Base-by-base conservation (phyloP, 106 monocot species). In the Dendrobium huoshanense region DNA sequence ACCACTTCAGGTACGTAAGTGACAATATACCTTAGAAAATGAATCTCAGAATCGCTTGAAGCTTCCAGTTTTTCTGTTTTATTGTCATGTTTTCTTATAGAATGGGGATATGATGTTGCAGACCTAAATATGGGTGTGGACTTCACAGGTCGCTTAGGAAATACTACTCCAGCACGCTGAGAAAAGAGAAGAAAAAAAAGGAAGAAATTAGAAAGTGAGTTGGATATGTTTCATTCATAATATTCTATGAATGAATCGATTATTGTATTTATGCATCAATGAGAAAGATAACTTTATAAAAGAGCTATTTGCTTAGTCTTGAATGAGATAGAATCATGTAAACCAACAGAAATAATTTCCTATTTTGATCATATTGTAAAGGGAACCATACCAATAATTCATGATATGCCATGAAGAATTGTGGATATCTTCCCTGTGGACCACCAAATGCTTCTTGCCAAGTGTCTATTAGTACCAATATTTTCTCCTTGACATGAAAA, bases 381-480 rank as follows among this genome's bases (percentile, higher is more conserved):
- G 6, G 29, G 41, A 80, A 77, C 5, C 54, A 68, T 84, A 92
- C 92, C 88, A 92, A 55, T 41, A 92, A 77, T 37, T 89, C 89
- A 43, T 88, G 92, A 73, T 92, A 92, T 40, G 89, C 92, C 77
- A 78, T 79, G 79, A 81, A 86, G 75, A 82, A 90, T 45, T 90
- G 86, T 67, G 83, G 85, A 82, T 90, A 68, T 79, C 81, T 85
- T 79, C 81, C 89, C 44, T 80, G 80, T 73, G 86, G 88, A 27
- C 88, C 92, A 31, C 89, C 89, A 82, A 92, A 89, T 47, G 82
- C 89, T 82, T 92, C 87, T 79, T 89, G 92, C 89, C 92, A 92
- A 7, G 79, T 81, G 75, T 89, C 80, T 72, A 92, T 82, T 77
- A 92, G 67, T 11, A 78, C 73, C 27, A 92, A 77, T 82, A 88